These are phyloP conservation scores for Aspergillus sp. DNA, from an alignment of 2,329 filamentous ascomycete genomes.

Conservation along the genomic window DNA sequence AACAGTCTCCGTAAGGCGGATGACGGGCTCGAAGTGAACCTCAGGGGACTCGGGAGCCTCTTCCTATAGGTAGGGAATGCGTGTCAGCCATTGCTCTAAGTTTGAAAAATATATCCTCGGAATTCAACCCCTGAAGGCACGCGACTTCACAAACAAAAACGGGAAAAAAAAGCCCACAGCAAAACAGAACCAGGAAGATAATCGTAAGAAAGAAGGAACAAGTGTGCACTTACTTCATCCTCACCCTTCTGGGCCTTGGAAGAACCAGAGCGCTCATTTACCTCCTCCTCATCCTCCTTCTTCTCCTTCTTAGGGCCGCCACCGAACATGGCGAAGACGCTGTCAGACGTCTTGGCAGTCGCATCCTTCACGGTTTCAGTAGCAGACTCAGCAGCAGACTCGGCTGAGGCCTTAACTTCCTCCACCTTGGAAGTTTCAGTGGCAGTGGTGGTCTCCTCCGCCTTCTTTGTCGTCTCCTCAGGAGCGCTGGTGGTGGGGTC, in stretches of 20 bases:
- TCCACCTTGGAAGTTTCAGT: slow-evolving; percentile 33
- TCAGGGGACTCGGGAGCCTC: slow-evolving; percentile 84
- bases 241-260: slow-evolving; percentile 73
- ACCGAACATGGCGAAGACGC: slow-evolving; percentile 97
- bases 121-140: not conserved
- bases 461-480: slow-evolving; percentile 32
- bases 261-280: slow-evolving; percentile 84
- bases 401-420: slow-evolving; percentile 25
- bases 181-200: slow-evolving; percentile 2
- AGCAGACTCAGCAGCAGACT: slow-evolving; percentile 35
- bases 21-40: slow-evolving; percentile 95
- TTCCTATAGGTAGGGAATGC: slow-evolving; percentile 47
- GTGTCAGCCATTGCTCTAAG: slow-evolving; percentile 7
- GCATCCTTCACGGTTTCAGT: slow-evolving; percentile 38
- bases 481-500: slow-evolving; percentile 43
- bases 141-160: not conserved
- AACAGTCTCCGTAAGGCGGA: slow-evolving; percentile 93
- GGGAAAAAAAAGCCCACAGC: not conserved
- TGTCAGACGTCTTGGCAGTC: slow-evolving; percentile 47
- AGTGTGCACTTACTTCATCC: slow-evolving; percentile 51
- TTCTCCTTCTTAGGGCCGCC: slow-evolving; percentile 96
- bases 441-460: slow-evolving; percentile 34
- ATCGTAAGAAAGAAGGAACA: not conserved
- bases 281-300: slow-evolving; percentile 74
- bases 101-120: not conserved